Percentiles rank a stretch among this genome's conserved stretches.
These are phyloP conservation scores for Syzygium malaccense DNA, from an alignment of 441 rosid genomes.

Conservation along the genomic window DNA sequence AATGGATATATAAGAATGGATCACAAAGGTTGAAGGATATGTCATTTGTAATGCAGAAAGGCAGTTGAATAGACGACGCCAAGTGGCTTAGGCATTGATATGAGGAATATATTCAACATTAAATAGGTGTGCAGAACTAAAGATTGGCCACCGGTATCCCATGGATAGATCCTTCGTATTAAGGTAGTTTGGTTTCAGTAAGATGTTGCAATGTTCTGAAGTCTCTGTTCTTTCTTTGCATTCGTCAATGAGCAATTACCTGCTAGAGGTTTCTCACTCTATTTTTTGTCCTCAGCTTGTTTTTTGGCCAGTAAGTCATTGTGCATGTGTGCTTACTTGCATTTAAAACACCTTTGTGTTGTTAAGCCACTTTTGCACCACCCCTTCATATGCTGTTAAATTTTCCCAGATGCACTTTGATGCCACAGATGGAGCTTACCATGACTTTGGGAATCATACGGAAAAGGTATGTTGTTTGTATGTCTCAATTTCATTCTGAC, in stretches of 20 bases:
- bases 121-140: background rate
- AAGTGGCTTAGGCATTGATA: background rate
- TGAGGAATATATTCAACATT: background rate
- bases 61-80: background rate
- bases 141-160: background rate
- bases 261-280: background rate
- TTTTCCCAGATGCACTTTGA: conserved; percentile 86
- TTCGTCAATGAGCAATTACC: background rate
- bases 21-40: background rate
- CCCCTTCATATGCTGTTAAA: background rate
- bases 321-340: background rate
- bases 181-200: background rate
- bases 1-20: background rate
- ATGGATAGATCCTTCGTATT: background rate
- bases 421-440: conserved; percentile 74
- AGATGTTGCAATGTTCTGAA: background rate
- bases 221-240: background rate
- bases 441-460: conserved; percentile 95
- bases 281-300: background rate
- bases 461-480: conserved; percentile 53
- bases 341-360: background rate
- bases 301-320: background rate
- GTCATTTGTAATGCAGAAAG: background rate
- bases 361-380: background rate
- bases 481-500: background rate